Percentiles rank a stretch among this genome's conserved stretches.
Conservation (phyloP, 2,329 filamentous ascomycete species). For the Colletotrichum lindemuthianum region DNA sequence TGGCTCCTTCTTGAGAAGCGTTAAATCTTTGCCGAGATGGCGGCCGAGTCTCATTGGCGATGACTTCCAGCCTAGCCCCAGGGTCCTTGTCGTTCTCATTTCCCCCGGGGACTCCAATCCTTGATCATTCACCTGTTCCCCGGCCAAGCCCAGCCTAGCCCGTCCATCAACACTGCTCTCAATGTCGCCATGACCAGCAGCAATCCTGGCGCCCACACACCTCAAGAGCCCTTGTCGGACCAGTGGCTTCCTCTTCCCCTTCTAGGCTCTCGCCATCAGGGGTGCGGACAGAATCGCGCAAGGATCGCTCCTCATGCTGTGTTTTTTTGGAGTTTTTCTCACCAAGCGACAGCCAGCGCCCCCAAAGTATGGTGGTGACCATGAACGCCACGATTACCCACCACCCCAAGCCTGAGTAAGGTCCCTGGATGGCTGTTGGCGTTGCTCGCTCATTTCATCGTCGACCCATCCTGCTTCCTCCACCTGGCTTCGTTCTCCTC, state of each 20-base stretch:
- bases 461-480: slow-evolving; percentile 35
- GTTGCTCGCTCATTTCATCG: slow-evolving; percentile 33
- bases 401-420: no score
- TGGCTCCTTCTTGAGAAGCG: slow-evolving; percentile 18
- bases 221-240: slow-evolving; percentile 23
- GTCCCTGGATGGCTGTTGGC: background rate
- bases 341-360: no score
- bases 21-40: slow-evolving; percentile 36
- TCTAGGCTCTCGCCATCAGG: slow-evolving; percentile 13
- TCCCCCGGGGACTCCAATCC: slow-evolving; percentile 27
- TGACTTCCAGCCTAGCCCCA: background rate
- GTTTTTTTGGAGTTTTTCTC: no score
- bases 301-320: slow-evolving; percentile 8
- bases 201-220: slow-evolving; percentile 22
- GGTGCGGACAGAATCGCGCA: slow-evolving; percentile 17
- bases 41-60: slow-evolving; percentile 33
- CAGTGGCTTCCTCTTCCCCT: slow-evolving; percentile 4
- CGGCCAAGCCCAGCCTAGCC: background rate
- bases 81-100: slow-evolving; percentile 24
- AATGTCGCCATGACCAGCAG: slow-evolving; percentile 34
- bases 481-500: slow-evolving; percentile 29
- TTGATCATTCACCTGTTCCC: background rate
- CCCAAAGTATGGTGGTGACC: no score
- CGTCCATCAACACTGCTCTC: slow-evolving; percentile 18
- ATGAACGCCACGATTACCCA: no score